phyloP scores from a whole-genome alignment of 768 basidiomycete species.

The Mycena amicta region DNA sequence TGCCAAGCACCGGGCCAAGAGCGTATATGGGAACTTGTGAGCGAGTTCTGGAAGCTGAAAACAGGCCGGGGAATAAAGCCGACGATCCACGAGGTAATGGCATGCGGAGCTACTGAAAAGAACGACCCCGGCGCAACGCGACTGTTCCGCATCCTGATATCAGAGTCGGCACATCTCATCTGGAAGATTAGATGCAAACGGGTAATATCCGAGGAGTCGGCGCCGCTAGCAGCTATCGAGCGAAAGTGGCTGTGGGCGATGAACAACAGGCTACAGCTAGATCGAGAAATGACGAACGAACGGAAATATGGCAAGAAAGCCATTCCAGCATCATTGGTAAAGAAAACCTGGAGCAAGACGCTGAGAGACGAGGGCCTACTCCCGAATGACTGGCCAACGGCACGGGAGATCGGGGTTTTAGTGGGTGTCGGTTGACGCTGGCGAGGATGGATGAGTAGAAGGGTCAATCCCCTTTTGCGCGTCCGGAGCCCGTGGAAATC shows the following conservation, averaged over 20 bases:
- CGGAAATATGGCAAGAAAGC: background rate
- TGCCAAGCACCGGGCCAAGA: conserved; percentile 26
- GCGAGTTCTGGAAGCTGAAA: conserved; percentile 19
- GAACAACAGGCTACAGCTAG: background rate
- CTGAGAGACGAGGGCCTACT: background rate
- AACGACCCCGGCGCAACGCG: conserved; percentile 13
- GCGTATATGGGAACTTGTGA: conserved; percentile 24
- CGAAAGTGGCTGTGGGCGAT: background rate
- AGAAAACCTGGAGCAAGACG: background rate
- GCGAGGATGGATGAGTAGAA: background rate
- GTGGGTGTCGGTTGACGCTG: conserved; percentile 4
- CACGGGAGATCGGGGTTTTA: conserved; percentile 1
- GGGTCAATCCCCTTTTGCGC: background rate
- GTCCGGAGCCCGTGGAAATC: background rate
- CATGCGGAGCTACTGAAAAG: conserved; percentile 15
- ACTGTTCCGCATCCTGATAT: conserved; percentile 28
- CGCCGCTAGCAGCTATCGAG: background rate
- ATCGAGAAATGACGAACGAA: background rate
- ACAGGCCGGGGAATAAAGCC: conserved; percentile 6
- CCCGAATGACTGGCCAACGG: background rate
- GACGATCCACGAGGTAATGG: conserved; percentile 21
- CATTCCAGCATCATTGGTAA: background rate
- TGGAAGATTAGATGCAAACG: conserved; percentile 26
- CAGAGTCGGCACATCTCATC: conserved; percentile 32
- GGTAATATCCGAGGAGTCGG: background rate